These are phyloP conservation scores for Penicillium aurantiogriseum DNA, from an alignment of 2,329 filamentous ascomycete species.

Conservation along the genomic window DNA sequence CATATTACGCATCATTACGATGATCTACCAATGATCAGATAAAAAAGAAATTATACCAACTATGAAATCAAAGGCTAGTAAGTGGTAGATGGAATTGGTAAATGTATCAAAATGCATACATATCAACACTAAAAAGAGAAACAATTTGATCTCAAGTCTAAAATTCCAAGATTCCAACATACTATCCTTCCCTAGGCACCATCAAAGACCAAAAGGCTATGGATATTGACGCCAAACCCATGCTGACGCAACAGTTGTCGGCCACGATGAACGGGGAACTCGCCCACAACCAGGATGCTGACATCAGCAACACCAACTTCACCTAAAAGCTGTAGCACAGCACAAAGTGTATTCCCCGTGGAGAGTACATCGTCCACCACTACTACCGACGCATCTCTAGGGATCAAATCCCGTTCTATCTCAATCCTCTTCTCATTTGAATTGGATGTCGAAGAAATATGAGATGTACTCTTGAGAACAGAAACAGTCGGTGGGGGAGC, in stretches of 20 bases:
- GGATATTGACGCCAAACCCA: constrained; percentile 28
- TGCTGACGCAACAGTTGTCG: constrained; percentile 45
- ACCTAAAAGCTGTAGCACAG: constrained; percentile 50
- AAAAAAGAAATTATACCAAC: too few relatives aligned
- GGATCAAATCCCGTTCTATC: constrained; percentile 48
- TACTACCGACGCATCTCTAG: constrained; percentile 47
- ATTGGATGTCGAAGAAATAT: constrained; percentile 51
- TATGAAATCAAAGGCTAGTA: not conserved
- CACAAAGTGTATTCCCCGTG: constrained; percentile 55
- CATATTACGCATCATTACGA: too few relatives aligned
- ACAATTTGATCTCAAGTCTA: not conserved
- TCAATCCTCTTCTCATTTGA: constrained; percentile 46
- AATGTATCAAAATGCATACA: not conserved
- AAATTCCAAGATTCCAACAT: not conserved
- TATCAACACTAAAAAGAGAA: not conserved
- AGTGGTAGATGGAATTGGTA: not conserved
- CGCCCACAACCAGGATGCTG: constrained; percentile 54
- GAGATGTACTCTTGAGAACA: constrained; percentile 48
- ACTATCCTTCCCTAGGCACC: not conserved
- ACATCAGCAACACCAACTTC: constrained; percentile 48
- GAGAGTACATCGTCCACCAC: constrained; percentile 62
- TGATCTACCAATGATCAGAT: not conserved
- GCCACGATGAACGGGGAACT: constrained; percentile 58
- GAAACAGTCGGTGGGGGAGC: constrained; percentile 58
- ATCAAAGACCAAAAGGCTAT: not conserved